Base-by-base conservation (phyloP, 805 yeast genomes). In the Saturnispora gosingensis region DNA sequence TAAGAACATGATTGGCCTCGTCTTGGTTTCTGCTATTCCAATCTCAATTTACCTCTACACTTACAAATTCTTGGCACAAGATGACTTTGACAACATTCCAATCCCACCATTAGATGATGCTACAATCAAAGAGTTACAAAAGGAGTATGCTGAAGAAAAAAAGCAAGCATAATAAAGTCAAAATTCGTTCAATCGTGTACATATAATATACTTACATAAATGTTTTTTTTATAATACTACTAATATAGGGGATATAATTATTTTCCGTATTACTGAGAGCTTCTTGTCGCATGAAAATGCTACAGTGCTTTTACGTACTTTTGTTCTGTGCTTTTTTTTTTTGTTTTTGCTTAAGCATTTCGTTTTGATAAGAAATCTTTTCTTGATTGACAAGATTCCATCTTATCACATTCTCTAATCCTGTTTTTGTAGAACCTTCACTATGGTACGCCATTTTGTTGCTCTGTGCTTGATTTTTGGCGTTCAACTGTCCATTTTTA, bases 41-140 rank as follows among this genome's bases (percentile, higher is more conserved):
- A 72, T 77, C 10, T 81, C 86, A 43, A 83, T 88, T 27, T 90
- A 81, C 67, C 56, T 67, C 57, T 72, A 81, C 69, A 83, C 95
- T 0, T 82, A 80, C 75, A 70, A 77, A 57, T 76, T 79, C 61
- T 71, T 86, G 59, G 80, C 79, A 57, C 74, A 74, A 61, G 97
- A 89, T 63, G 96, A 91, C 57, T 88, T 91, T 65, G 80, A 76
- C 45, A 97, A 90, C 65, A 88, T 91, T 59, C 97, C 97, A 40
- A 82, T 91, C 58, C 99, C 99, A 46, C 97, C 98, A 18, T 75
- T 91, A 53, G 76, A 83, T 39, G 93, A 85, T 54, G 82, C 76
- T 50, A 93, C 88, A 64, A 73, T 91, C 62, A 78, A 77, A 48
- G 74, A 79, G 66, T 76, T 90, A 71, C 82, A 78, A 67, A 73